Percentiles rank a stretch among this genome's conserved stretches.
Conservation (phyloP, 2,329 filamentous ascomycete species). For the Fusarium nanum region DNA sequence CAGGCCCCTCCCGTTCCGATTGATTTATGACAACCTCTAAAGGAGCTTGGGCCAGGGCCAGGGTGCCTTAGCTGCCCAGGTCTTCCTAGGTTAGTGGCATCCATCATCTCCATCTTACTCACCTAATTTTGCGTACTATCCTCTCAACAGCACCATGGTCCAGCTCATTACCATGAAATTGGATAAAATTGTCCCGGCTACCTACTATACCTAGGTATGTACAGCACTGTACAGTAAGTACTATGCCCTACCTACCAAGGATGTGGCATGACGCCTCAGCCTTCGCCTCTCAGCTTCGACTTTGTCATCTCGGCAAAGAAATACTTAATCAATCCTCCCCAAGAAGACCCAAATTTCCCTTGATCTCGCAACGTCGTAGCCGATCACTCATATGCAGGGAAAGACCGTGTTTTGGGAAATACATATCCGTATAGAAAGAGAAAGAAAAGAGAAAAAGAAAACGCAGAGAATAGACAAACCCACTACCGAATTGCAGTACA, state of each 20-base stretch:
- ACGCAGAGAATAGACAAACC: conserved; percentile 11
- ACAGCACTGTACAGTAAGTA: conserved; percentile 3
- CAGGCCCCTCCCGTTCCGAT: conserved; percentile 36
- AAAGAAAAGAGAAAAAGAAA: neutral
- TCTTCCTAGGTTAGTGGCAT: conserved; percentile 13
- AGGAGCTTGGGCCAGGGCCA: conserved; percentile 34
- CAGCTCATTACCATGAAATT: conserved; percentile 27
- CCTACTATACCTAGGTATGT: conserved; percentile 2
- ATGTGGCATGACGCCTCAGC: conserved; percentile 17
- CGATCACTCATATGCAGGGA: conserved; percentile 38
- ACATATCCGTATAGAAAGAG: neutral
- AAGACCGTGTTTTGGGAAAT: conserved; percentile 26
- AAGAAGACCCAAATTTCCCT: conserved; percentile 34
- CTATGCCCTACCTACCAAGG: neutral
- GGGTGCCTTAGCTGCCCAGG: conserved; percentile 24
- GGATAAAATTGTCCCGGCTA: conserved; percentile 37
- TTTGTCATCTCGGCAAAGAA: conserved; percentile 35
- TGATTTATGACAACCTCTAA: conserved; percentile 40
- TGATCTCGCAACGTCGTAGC: conserved; percentile 38
- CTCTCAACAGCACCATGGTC: conserved; percentile 4
- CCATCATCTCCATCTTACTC: conserved; percentile 20
- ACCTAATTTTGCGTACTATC: neutral
- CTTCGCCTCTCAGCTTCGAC: conserved; percentile 28
- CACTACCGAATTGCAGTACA: conserved; percentile 14
- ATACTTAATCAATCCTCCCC: conserved; percentile 12